These are phyloP conservation scores for Crithidia mellificae DNA, from an alignment of 208 protist genomes.

Conservation along the genomic window DNA sequence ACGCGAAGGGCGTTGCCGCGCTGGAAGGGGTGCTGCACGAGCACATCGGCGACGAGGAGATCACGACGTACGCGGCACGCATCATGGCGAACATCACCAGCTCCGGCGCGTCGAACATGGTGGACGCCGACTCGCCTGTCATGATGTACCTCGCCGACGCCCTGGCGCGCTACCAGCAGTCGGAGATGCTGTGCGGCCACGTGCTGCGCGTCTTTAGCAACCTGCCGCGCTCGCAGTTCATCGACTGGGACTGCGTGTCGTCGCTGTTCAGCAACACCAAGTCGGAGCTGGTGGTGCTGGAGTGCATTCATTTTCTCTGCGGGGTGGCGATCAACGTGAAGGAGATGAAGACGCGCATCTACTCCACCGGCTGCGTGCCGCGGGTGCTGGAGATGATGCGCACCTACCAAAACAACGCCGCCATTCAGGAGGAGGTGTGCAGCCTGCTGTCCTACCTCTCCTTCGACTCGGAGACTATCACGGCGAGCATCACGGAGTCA, in stretches of 20 bases:
- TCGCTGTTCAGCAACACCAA: constrained; percentile 62
- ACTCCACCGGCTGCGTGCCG: constrained; percentile 73
- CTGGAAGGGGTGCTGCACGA: constrained; percentile 72
- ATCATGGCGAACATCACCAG: constrained; percentile 81
- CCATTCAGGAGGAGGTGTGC: constrained; percentile 83
- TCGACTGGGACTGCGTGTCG: constrained; percentile 75
- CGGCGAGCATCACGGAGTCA: constrained; percentile 71
- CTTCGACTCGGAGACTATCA: constrained; percentile 91
- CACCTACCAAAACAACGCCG: constrained; percentile 52
- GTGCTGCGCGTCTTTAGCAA: constrained; percentile 83
- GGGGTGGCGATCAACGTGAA: constrained; percentile 86
- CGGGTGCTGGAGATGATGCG: constrained; percentile 81
- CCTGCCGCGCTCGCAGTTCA: constrained; percentile 72
- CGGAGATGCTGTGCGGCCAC: constrained; percentile 71
- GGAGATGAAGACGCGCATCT: constrained; percentile 79
- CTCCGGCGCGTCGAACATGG: constrained; percentile 49
- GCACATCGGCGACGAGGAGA: constrained; percentile 73
- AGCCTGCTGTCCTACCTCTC: constrained; percentile 90
- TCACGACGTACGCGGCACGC: constrained; percentile 61
- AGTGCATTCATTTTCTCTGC: constrained; percentile 82
- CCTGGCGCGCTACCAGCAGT: constrained; percentile 59
- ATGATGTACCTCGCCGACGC: constrained; percentile 72
- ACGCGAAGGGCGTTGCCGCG: constrained; percentile 63
- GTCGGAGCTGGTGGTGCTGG: constrained; percentile 65
- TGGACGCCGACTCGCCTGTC: constrained; percentile 60